Percentiles rank a stretch among this genome's conserved stretches.
Evolutionary conservation across 2,329 filamentous ascomycete species (phyloP).

Genomic region (Aureobasidium sp.): DNA sequence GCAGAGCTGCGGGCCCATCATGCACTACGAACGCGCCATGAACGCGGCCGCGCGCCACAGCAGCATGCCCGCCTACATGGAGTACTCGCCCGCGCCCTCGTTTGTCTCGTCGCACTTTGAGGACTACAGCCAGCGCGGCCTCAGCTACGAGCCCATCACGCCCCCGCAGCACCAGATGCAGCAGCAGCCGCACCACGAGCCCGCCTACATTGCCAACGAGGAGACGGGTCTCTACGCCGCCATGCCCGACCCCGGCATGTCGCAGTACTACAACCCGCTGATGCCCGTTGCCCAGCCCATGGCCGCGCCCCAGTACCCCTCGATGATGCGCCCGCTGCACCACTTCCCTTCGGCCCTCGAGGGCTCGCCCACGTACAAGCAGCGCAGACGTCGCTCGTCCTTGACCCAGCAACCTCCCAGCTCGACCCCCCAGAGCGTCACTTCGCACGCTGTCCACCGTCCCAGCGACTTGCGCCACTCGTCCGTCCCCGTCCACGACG

Average conservation of each 20-base stretch:
- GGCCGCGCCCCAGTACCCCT: slow-evolving; percentile 64
- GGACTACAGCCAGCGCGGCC: slow-evolving; percentile 91
- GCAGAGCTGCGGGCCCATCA: slow-evolving; percentile 62
- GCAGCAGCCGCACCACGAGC: slow-evolving; percentile 54
- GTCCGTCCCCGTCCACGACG: slow-evolving; percentile 72
- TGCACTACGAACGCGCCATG: slow-evolving; percentile 84
- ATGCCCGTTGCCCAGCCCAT: slow-evolving; percentile 84
- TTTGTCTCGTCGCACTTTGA: slow-evolving; percentile 99
- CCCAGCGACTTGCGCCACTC: slow-evolving; percentile 88
- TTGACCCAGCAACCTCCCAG: slow-evolving; percentile 51
- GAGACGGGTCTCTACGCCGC: slow-evolving; percentile 93
- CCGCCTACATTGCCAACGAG: slow-evolving; percentile 96
- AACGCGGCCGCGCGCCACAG: slow-evolving; percentile 62
- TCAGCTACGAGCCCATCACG: slow-evolving; percentile 94
- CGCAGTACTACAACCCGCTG: slow-evolving; percentile 73
- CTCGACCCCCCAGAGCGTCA: slow-evolving; percentile 24
- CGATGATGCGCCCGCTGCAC: slow-evolving; percentile 57
- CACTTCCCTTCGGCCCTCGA: slow-evolving; percentile 81
- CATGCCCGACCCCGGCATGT: slow-evolving; percentile 76
- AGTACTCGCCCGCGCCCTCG: slow-evolving; percentile 95
- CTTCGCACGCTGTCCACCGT: slow-evolving; percentile 55
- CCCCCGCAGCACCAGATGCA: slow-evolving; percentile 80
- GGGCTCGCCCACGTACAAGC: slow-evolving; percentile 97
- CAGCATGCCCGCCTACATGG: slow-evolving; percentile 97
- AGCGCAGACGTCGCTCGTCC: slow-evolving; percentile 85